phyloP scores from a whole-genome alignment of 805 yeast species.

The Candida glaebosa region DNA sequence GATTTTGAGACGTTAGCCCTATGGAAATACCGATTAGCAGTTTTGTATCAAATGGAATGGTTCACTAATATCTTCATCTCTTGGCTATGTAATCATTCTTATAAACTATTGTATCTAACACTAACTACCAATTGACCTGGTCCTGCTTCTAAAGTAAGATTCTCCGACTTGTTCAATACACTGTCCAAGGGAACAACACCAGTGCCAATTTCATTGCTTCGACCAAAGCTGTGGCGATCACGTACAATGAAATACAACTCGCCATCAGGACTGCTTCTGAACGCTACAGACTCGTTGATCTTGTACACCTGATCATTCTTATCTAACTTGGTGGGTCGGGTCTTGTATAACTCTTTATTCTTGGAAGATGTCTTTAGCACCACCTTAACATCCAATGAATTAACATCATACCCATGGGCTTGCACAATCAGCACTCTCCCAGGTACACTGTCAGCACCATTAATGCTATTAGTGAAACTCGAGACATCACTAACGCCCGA shows the following conservation, averaged over 20 bases:
- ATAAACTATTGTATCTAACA: slow-evolving; percentile 22
- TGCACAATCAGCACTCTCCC: slow-evolving; percentile 55
- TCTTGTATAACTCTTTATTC: slow-evolving; percentile 59
- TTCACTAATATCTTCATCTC: no score
- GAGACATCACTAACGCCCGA: slow-evolving; percentile 29
- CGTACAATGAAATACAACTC: slow-evolving; percentile 57
- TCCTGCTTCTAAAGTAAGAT: slow-evolving; percentile 32
- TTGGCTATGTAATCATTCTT: no score
- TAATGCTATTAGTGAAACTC: slow-evolving; percentile 33
- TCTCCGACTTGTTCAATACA: slow-evolving; percentile 43
- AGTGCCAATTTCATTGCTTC: slow-evolving; percentile 60
- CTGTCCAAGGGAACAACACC: slow-evolving; percentile 52
- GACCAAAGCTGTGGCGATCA: slow-evolving; percentile 71
- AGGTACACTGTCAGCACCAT: slow-evolving; percentile 38
- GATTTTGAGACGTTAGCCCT: no score
- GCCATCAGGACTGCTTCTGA: slow-evolving; percentile 64
- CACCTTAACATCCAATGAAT: slow-evolving; percentile 49
- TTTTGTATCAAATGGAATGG: no score
- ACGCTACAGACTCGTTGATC: slow-evolving; percentile 65
- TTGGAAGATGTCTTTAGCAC: slow-evolving; percentile 43
- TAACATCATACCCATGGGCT: slow-evolving; percentile 41
- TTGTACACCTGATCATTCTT: slow-evolving; percentile 39
- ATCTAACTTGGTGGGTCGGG: slow-evolving; percentile 52
- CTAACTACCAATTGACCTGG: slow-evolving; percentile 42
- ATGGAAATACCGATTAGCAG: no score